These are phyloP conservation scores for Metarhizium sp. DNA, from an alignment of 2,329 filamentous ascomycete species.

Conservation along the genomic window DNA sequence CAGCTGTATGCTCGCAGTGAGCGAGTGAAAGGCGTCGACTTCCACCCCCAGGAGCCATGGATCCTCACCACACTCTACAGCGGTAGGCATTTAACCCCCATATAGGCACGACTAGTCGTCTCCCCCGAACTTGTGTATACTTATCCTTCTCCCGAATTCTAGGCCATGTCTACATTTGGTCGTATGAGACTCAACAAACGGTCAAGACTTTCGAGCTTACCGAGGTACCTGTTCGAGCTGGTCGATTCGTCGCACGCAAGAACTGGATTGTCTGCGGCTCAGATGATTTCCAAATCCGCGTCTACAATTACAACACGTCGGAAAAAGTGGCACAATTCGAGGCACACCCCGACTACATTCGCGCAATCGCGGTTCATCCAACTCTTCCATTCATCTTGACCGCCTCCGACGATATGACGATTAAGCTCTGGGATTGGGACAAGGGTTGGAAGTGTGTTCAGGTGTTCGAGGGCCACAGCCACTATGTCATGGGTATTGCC, in stretches of 20 bases:
- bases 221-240: slow-evolving; percentile 93
- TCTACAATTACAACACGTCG: slow-evolving; percentile 99
- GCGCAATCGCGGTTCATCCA: slow-evolving; percentile 90
- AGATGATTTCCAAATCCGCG: slow-evolving; percentile 78
- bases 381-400: slow-evolving; percentile 93
- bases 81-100: slow-evolving; percentile 39
- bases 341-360: slow-evolving; percentile 96
- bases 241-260: slow-evolving; percentile 93
- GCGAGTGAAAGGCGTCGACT: slow-evolving; percentile 95
- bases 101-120: not conserved
- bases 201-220: slow-evolving; percentile 99
- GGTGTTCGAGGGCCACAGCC: slow-evolving; percentile 90
- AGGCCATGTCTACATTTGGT: slow-evolving; percentile 99
- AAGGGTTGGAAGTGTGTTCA: slow-evolving; percentile 97
- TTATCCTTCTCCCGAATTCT: not conserved
- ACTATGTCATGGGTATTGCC: slow-evolving; percentile 92
- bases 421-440: slow-evolving; percentile 99
- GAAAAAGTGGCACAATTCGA: slow-evolving; percentile 98
- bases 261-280: slow-evolving; percentile 98
- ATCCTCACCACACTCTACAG: slow-evolving; percentile 93
- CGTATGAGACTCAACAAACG: slow-evolving; percentile 90
- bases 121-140: not conserved
- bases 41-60: slow-evolving; percentile 95
- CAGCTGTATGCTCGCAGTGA: slow-evolving; percentile 67
- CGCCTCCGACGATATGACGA: slow-evolving; percentile 96